phyloP scores from a whole-genome alignment of 208 protist genomes.

The Tetramitus jugosus region DNA sequence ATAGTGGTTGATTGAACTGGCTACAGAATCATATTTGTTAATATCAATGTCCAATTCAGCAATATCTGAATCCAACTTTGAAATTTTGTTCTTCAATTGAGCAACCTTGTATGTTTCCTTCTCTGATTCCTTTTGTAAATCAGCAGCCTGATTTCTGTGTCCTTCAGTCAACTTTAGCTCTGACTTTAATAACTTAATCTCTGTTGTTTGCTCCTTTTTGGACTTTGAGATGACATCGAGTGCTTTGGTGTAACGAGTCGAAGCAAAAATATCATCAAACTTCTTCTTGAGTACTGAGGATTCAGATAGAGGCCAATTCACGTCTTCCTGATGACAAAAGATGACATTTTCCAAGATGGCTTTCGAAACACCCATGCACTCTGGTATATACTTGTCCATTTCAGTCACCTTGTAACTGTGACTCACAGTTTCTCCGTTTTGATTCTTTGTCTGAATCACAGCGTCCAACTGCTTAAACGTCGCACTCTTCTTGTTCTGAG shows the following conservation, averaged over 20 bases:
- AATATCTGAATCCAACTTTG: background rate
- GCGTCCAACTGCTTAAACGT: conserved; percentile 83
- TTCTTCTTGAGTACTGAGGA: conserved; percentile 89
- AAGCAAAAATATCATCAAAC: conserved; percentile 97
- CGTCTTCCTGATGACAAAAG: conserved; percentile 90
- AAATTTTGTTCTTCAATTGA: background rate
- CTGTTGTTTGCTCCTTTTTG: conserved; percentile 32
- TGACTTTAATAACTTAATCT: conserved; percentile 34
- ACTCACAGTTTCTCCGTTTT: conserved; percentile 29
- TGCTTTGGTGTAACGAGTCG: conserved; percentile 68
- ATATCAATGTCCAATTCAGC: background rate
- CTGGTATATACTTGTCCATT: conserved; percentile 87
- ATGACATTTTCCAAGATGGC: conserved; percentile 93
- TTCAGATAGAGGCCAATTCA: conserved; percentile 89
- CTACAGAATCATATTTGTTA: background rate
- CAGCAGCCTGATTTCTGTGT: conserved; percentile 26
- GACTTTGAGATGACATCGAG: conserved; percentile 43
- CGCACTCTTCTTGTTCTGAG: conserved; percentile 67
- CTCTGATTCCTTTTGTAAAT: conserved; percentile 23
- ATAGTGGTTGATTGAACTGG: background rate
- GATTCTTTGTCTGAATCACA: conserved; percentile 76
- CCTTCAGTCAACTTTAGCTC: conserved; percentile 30
- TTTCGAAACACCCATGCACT: conserved; percentile 90
- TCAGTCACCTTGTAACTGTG: conserved; percentile 66
- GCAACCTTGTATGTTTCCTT: background rate